These are phyloP conservation scores for Handroanthus guayacan DNA, from an alignment of 257 asterid genomes.

Conservation along the genomic window DNA sequence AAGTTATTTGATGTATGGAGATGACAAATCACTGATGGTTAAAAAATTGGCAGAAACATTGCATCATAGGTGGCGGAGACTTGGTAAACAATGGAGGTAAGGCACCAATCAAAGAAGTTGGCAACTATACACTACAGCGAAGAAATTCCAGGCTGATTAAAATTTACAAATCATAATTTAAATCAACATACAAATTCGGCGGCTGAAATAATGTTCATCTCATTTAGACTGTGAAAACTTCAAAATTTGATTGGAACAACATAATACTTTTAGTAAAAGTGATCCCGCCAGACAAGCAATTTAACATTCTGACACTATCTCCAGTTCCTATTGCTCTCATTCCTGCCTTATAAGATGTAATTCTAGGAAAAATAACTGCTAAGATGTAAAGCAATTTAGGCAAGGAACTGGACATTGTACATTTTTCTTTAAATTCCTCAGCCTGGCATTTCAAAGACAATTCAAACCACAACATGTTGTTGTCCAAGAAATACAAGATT, in stretches of 20 bases:
- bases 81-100: not conserved
- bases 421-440: conserved; percentile 16
- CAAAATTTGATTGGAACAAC: not conserved
- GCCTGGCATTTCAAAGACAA: not conserved
- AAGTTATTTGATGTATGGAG: not conserved
- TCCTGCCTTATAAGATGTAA: not conserved
- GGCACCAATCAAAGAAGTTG: conserved; percentile 6
- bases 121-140: not conserved
- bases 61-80: not conserved
- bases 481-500: too few species aligned
- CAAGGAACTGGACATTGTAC: not conserved
- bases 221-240: not conserved
- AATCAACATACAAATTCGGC: not conserved
- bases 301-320: not conserved
- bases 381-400: not conserved
- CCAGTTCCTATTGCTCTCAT: not conserved
- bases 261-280: too few species aligned
- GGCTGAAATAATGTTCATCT: not conserved
- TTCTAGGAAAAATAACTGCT: not conserved
- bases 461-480: conserved; percentile 5
- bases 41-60: not conserved
- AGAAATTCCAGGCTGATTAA: not conserved
- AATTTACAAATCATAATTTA: not conserved
- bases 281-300: not conserved
- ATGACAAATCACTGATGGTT: not conserved